A percentile compares a stretch with the other conserved stretches of the same genome.
phyloP scores from a whole-genome alignment of 2,329 filamentous ascomycete genomes.

The Penicillium brevicompactum region DNA sequence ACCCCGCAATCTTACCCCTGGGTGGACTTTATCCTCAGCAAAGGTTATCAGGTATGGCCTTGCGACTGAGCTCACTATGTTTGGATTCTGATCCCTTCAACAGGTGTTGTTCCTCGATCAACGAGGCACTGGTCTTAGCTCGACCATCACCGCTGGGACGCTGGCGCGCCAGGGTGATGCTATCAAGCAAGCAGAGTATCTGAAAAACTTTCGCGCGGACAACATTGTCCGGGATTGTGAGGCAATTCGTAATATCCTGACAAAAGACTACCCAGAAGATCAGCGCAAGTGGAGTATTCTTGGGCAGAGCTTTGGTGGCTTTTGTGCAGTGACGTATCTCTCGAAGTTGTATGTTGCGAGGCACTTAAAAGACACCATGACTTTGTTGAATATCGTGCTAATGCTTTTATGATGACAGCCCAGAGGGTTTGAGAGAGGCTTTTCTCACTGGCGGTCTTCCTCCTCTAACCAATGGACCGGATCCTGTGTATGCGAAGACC shows the following conservation, averaged over 20 bases:
- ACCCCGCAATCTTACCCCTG: constrained; percentile 73
- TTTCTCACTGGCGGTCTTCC: constrained; percentile 85
- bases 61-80: not conserved
- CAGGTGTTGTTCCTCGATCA: constrained; percentile 80
- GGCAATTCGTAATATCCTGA: constrained; percentile 76
- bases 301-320: constrained; percentile 91
- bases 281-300: constrained; percentile 82
- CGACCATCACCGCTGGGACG: constrained; percentile 73
- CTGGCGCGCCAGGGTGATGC: constrained; percentile 66
- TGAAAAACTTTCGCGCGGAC: constrained; percentile 84
- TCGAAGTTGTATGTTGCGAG: constrained; percentile 62
- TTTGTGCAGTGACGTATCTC: constrained; percentile 80
- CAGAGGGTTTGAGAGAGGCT: constrained; percentile 75
- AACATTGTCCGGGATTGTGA: constrained; percentile 89
- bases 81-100: not conserved
- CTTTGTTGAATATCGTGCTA: not conserved
- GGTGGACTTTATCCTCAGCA: constrained; percentile 70
- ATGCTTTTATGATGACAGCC: constrained; percentile 42
- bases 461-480: constrained; percentile 70
- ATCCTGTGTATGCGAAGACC: constrained; percentile 73
- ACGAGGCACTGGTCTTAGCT: constrained; percentile 83
- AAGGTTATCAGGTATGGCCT: constrained; percentile 71
- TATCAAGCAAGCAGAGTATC: constrained; percentile 73
- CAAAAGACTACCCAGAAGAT: constrained; percentile 66
- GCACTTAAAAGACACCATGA: not conserved